A percentile compares a stretch with the other conserved stretches of the same genome.
These are phyloP conservation scores for Furcasterigmium sp. DNA, from an alignment of 2,329 filamentous ascomycete genomes.

Conservation along the genomic window DNA sequence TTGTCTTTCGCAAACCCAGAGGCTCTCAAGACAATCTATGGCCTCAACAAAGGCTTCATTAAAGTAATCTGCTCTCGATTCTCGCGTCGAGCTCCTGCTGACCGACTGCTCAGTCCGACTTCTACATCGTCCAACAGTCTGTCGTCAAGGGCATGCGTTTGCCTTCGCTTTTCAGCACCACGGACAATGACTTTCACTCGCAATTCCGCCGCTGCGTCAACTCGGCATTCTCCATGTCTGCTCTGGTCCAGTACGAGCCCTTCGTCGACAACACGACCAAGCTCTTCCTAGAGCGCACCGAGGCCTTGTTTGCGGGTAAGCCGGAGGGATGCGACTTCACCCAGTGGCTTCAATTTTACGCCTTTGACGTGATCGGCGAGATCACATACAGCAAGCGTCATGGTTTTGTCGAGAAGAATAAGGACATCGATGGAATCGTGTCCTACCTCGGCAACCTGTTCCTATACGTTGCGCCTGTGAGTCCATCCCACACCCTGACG, in stretches of 20 bases:
- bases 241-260: conserved; percentile 73
- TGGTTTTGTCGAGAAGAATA: conserved; percentile 69
- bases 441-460: conserved; percentile 59
- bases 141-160: conserved; percentile 63
- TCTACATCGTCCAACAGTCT: conserved; percentile 74
- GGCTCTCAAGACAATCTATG: conserved; percentile 72
- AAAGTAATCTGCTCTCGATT: conserved; percentile 62
- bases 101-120: conserved; percentile 54
- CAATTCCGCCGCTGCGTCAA: conserved; percentile 72
- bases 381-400: conserved; percentile 72
- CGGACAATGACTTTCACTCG: conserved; percentile 69
- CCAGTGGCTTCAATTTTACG: conserved; percentile 73
- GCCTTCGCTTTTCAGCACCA: conserved; percentile 71
- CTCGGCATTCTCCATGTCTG: conserved; percentile 71
- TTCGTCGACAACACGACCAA: conserved; percentile 72
- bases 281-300: conserved; percentile 62
- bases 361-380: conserved; percentile 76
- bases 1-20: conserved; percentile 70
- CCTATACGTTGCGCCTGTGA: conserved; percentile 65
- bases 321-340: conserved; percentile 55
- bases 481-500: conserved; percentile 15
- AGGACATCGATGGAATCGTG: conserved; percentile 72
- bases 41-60: conserved; percentile 72
- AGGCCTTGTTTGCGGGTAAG: conserved; percentile 45
- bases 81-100: neutral